Percentiles rank a stretch among this genome's conserved stretches.
Evolutionary conservation across 352 stramenopile genomes (phyloP).

Genomic region (Albugo laibachii): DNA sequence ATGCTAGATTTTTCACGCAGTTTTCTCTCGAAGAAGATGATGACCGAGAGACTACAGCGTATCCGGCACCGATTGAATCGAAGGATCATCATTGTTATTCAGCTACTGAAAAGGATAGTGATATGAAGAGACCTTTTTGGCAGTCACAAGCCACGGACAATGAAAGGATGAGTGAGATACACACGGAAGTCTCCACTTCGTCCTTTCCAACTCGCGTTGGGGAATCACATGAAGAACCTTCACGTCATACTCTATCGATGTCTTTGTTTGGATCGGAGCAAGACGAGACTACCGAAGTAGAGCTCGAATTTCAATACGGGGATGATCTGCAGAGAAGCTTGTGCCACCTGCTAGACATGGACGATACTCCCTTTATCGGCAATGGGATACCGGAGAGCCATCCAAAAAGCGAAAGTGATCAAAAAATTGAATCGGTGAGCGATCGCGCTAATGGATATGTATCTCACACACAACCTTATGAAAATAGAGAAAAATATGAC

Average conservation of each 20-base stretch:
- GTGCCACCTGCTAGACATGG: constrained; percentile 43
- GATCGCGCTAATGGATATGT: no score
- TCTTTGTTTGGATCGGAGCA: constrained; percentile 55
- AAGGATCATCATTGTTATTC: neutral
- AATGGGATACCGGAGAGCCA: no score
- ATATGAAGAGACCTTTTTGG: no score
- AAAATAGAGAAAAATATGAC: constrained; percentile 17
- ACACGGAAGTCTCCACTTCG: neutral
- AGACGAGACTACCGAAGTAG: constrained; percentile 52
- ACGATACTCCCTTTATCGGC: no score
- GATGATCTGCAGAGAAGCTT: constrained; percentile 52
- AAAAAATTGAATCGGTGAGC: no score
- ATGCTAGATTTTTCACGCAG: neutral
- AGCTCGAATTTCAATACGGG: constrained; percentile 66
- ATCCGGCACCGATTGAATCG: no score
- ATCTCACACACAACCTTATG: neutral
- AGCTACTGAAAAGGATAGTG: no score
- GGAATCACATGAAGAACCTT: constrained; percentile 13
- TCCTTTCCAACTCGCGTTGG: constrained; percentile 8
- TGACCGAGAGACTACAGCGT: neutral
- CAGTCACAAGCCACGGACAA: neutral
- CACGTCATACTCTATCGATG: constrained; percentile 31
- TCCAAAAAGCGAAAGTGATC: no score
- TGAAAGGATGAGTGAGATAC: neutral
- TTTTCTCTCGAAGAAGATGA: neutral